These are phyloP conservation scores for Brachypodium distachyon DNA, from an alignment of 202 grass and related monocot genomes.

Conservation along the genomic window DNA sequence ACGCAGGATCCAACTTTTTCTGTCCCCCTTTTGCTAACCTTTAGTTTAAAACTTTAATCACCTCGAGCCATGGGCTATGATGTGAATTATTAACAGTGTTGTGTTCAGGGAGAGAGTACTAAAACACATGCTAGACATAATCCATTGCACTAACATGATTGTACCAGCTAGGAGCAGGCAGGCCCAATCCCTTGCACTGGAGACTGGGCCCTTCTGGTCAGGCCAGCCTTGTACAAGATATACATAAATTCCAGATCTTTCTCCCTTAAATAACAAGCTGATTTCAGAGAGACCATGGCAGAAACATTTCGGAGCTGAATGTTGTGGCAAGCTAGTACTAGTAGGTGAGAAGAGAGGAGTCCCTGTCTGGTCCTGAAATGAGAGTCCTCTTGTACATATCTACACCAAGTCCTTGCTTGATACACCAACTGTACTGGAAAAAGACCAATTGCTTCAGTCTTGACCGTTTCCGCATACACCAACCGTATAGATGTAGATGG, in stretches of 20 bases:
- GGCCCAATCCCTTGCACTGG: not conserved
- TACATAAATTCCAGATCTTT: not conserved
- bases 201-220: not conserved
- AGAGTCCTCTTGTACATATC: not conserved
- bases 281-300: not conserved
- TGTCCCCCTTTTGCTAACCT: not conserved
- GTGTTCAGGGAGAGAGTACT: no score
- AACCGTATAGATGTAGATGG: conserved; percentile 33
- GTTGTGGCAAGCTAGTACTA: not conserved
- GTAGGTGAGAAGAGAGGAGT: conserved; percentile 5
- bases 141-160: conserved; percentile 12
- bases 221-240: not conserved
- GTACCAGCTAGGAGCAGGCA: not conserved
- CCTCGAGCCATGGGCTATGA: conserved; percentile 46
- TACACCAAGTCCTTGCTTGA: conserved; percentile 8
- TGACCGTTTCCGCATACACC: conserved; percentile 35
- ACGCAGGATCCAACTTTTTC: not conserved
- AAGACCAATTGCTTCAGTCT: conserved; percentile 13
- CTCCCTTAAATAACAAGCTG: no score
- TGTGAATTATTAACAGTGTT: not conserved
- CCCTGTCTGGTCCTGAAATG: not conserved
- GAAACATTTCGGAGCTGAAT: not conserved
- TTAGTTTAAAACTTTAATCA: conserved; percentile 32
- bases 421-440: not conserved
- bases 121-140: conserved; percentile 23